Evolutionary conservation across 139 green algal species (phyloP).

Genomic region (Tetradesmus obliquus): DNA sequence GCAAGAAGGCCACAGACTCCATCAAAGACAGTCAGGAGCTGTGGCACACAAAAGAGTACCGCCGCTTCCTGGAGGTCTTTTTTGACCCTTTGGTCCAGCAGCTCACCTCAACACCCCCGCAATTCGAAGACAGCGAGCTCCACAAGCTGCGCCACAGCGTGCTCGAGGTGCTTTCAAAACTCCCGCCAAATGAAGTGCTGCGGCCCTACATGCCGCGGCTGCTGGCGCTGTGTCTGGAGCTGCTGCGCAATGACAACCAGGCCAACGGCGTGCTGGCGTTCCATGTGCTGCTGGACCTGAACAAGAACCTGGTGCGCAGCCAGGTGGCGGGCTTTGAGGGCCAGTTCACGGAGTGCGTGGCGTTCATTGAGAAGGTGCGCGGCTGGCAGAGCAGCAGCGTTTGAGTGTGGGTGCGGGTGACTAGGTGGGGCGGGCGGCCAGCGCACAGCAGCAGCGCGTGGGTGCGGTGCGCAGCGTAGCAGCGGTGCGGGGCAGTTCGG

Average conservation of each 20-base stretch:
- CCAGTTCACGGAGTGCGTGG: slow-evolving; percentile 80
- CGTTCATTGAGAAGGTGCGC: slow-evolving; percentile 80
- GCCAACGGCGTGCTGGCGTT: slow-evolving; percentile 87
- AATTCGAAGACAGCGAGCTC: slow-evolving; percentile 43
- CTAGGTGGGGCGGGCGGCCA: neutral
- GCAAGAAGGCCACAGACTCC: slow-evolving; percentile 29
- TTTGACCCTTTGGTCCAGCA: slow-evolving; percentile 16
- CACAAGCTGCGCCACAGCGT: slow-evolving; percentile 71
- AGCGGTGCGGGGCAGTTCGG: slow-evolving; percentile 9
- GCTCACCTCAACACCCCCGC: slow-evolving; percentile 5
- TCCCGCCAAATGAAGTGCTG: slow-evolving; percentile 82
- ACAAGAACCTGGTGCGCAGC: slow-evolving; percentile 80
- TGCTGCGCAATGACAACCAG: slow-evolving; percentile 89
- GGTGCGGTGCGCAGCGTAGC: neutral
- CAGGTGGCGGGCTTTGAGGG: slow-evolving; percentile 65
- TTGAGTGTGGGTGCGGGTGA: neutral
- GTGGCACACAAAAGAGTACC: slow-evolving; percentile 38
- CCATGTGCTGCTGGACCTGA: slow-evolving; percentile 89
- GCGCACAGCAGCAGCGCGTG: neutral
- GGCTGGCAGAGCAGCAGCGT: slow-evolving; percentile 12
- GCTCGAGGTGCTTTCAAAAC: slow-evolving; percentile 82
- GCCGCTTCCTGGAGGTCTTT: slow-evolving; percentile 11
- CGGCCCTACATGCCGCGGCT: slow-evolving; percentile 70
- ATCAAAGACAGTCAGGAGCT: slow-evolving; percentile 47
- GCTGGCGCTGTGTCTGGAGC: slow-evolving; percentile 66